Percentiles rank a stretch among this genome's conserved stretches.
Evolutionary conservation across 305 asterid genomes (phyloP).

Genomic region (Euphrasia arctica): DNA sequence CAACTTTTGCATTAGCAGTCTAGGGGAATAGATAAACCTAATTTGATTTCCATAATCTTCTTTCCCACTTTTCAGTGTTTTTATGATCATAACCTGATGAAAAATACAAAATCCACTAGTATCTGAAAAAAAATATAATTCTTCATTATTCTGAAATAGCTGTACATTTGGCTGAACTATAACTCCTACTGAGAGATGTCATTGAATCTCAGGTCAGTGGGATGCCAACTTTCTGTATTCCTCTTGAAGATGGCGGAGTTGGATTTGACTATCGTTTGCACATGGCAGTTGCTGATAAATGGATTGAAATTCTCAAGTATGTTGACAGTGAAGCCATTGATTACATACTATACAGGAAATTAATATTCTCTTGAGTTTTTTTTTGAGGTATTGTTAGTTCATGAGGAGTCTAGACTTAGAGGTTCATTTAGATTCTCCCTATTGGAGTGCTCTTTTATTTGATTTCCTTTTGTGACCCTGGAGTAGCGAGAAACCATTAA

Average conservation of each 20-base stretch:
- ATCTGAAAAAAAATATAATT: conserved; percentile 1
- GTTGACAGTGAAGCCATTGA: conserved; percentile 31
- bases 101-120: conserved; percentile 12
- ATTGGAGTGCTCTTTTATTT: background rate
- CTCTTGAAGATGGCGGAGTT: conserved; percentile 94
- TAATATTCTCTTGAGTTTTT: conserved; percentile 6
- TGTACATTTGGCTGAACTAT: conserved; percentile 13
- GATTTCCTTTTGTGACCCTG: background rate
- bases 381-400: background rate
- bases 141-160: conserved; percentile 22
- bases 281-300: conserved; percentile 99
- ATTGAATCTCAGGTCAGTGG: conserved; percentile 83
- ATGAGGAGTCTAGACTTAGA: background rate
- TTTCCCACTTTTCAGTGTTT: conserved; percentile 3
- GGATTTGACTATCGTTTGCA: conserved; percentile 99
- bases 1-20: conserved; percentile 5
- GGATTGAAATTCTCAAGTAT: conserved; percentile 96
- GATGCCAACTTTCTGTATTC: conserved; percentile 95
- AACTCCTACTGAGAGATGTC: conserved; percentile 16
- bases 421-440: background rate
- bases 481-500: conserved; percentile 10
- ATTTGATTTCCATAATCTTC: background rate
- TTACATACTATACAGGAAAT: conserved; percentile 19
- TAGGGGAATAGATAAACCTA: conserved; percentile 1
- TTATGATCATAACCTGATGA: conserved; percentile 10